These are phyloP conservation scores for Agaricus subrufescens DNA, from an alignment of 768 basidiomycete genomes.

Conservation along the genomic window DNA sequence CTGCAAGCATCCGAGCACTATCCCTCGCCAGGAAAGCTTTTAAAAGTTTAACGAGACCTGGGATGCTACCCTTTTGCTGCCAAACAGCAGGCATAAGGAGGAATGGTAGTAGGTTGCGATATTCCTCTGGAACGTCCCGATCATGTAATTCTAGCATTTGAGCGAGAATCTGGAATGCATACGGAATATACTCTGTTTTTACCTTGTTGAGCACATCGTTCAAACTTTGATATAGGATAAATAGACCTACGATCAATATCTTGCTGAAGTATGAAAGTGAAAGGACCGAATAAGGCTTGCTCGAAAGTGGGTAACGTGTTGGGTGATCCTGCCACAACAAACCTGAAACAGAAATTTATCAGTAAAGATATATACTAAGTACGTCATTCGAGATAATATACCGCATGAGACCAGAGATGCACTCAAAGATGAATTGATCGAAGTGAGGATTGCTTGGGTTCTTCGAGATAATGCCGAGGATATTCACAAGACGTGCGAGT, in stretches of 20 bases:
- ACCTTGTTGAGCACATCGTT: not conserved
- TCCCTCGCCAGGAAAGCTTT: conserved; percentile 80
- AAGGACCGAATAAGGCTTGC: conserved; percentile 75
- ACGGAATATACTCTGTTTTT: conserved; percentile 86
- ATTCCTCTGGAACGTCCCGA: conserved; percentile 64
- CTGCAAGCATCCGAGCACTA: conserved; percentile 55
- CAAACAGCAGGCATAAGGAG: conserved; percentile 83
- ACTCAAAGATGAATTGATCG: conserved; percentile 97
- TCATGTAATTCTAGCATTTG: conserved; percentile 88
- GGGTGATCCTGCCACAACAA: conserved; percentile 70
- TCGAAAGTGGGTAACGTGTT: conserved; percentile 74
- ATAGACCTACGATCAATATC: conserved; percentile 80
- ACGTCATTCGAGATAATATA: conserved; percentile 19
- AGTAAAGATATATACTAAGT: not conserved
- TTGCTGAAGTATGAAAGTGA: conserved; percentile 82
- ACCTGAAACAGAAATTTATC: conserved; percentile 38
- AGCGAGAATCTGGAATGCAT: conserved; percentile 93
- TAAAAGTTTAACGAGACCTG: conserved; percentile 85
- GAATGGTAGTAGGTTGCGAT: conserved; percentile 74
- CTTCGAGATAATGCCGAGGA: conserved; percentile 84
- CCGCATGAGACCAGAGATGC: conserved; percentile 91
- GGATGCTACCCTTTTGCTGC: conserved; percentile 93
- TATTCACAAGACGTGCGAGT: conserved; percentile 70
- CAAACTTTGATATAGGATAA: not conserved
- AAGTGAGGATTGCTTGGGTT: conserved; percentile 98